Base-by-base conservation (phyloP, 2,329 filamentous ascomycete genomes). In the Fusarium falciforme region DNA sequence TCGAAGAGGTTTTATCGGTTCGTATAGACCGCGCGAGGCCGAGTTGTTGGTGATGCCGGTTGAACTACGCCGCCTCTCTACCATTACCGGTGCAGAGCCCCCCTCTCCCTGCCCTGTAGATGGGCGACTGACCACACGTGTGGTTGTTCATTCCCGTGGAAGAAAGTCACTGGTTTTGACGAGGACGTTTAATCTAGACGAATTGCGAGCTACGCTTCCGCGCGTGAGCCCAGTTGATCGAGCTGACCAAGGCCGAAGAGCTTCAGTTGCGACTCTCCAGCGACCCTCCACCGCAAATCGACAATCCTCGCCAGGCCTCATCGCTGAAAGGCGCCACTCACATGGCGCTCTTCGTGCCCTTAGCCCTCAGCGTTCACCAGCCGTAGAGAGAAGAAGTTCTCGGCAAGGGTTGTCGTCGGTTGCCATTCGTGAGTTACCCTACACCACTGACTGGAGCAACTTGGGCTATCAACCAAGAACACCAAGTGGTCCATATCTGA, bases 151-250 rank as follows among this genome's bases (percentile, higher is more conserved):
- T 33, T 81, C 81, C 6, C 70, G 74, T 29, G 83, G 84, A 3
- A 81, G 84, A 20, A 83, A 84, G 57, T 82, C 87, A 1, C 85
- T 89, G 71, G 73, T 86, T 1, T 81, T 91, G 20, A 83, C 85
- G 71, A 84, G 88, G 33, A 84, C 83, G 20, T 88, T 91, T 68
- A 83, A 89, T 68, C 79, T 89, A 16, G 81, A 85, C 29, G 81
- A 85, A 68, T 79, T 90, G 11, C 82, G 85, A 54, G 81, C 84
- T 10, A 87, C 85, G 1, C 80, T 89, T n/a, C 84, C 84, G 2
- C 80, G 84, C 4, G 79, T 80, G 10, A 67, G 76, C 9, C 73
- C 75, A 3, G 47, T 69, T 11, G 74, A 75, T 20, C 64, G 62
- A 14, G 9, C 27, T 11, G 12, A 64, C 14, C 31, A 55, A 6